phyloP scores from a whole-genome alignment of 2,329 filamentous ascomycete genomes.

The Claviceps lovelessii region DNA sequence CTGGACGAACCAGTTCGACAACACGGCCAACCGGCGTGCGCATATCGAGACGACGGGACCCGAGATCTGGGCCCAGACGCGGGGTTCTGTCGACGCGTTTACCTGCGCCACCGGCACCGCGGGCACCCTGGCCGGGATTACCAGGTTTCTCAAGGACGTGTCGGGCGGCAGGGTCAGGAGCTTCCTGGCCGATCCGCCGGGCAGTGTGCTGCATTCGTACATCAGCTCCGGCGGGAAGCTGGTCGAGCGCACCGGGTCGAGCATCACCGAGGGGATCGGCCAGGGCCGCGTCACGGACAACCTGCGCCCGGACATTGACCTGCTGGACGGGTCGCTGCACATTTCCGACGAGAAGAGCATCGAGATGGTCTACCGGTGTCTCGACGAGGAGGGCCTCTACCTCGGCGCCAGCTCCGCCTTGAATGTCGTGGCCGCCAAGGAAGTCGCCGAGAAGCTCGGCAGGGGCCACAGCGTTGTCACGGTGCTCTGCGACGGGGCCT shows the following conservation, averaged over 20 bases:
- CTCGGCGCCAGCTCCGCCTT: conserved; percentile 84
- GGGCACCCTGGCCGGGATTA: conserved; percentile 79
- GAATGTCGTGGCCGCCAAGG: conserved; percentile 90
- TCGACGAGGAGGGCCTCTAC: conserved; percentile 93
- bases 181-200: conserved; percentile 87
- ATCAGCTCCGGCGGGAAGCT: conserved; percentile 73
- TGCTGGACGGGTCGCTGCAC: conserved; percentile 71
- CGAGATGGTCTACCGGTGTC: conserved; percentile 90
- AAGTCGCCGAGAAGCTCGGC: conserved; percentile 82
- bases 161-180: conserved; percentile 66
- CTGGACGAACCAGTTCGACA: conserved; percentile 99
- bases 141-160: conserved; percentile 74
- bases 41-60: conserved; percentile 95
- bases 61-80: conserved; percentile 91
- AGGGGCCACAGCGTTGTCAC: conserved; percentile 86
- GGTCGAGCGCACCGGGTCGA: conserved; percentile 65
- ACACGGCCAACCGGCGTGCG: conserved; percentile 80
- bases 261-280: conserved; percentile 95
- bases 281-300: conserved; percentile 97
- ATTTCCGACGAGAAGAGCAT: conserved; percentile 90
- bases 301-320: conserved; percentile 65
- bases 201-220: conserved; percentile 85
- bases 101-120: conserved; percentile 90
- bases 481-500: conserved; percentile 89
- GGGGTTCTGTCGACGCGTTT: conserved; percentile 77